phyloP scores from a whole-genome alignment of 768 basidiomycete genomes.

The Leccinum subgranulosum region DNA sequence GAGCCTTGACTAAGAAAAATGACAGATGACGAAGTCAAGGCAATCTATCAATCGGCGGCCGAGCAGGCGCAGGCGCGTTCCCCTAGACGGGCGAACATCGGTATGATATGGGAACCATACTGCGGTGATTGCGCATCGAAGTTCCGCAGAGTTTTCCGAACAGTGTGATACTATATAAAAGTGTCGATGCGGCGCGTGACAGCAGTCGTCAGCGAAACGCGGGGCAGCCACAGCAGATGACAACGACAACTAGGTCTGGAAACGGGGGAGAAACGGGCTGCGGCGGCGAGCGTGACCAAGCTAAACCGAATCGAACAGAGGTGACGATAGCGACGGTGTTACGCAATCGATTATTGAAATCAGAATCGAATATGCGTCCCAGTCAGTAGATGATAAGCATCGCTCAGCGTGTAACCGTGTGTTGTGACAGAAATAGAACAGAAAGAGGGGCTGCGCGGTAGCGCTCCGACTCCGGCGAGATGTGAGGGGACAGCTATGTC shows the following conservation, averaged over 20 bases:
- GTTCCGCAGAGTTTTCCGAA: not conserved
- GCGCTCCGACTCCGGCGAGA: not conserved
- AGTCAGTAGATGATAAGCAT: not conserved
- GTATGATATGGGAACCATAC: not conserved
- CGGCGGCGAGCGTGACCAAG: not conserved
- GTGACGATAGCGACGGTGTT: not conserved
- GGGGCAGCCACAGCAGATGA: not conserved
- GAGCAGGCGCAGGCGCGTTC: not conserved
- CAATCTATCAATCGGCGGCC: not conserved
- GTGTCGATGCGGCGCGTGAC: not conserved
- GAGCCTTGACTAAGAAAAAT: not conserved
- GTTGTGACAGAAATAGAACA: not conserved
- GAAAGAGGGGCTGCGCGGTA: not conserved
- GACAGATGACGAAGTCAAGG: not conserved
- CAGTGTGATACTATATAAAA: not conserved
- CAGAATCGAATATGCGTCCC: not conserved
- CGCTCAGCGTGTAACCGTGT: not conserved
- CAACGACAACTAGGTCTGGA: not conserved
- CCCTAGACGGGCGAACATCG: not conserved
- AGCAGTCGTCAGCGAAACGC: not conserved
- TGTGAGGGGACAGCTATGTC: not conserved
- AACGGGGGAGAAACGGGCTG: not conserved
- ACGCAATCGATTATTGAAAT: not conserved
- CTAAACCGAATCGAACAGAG: not conserved
- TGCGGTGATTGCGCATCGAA: not conserved